Conservation (phyloP, 73 alveolate species). For the Stentor roeselii region DNA sequence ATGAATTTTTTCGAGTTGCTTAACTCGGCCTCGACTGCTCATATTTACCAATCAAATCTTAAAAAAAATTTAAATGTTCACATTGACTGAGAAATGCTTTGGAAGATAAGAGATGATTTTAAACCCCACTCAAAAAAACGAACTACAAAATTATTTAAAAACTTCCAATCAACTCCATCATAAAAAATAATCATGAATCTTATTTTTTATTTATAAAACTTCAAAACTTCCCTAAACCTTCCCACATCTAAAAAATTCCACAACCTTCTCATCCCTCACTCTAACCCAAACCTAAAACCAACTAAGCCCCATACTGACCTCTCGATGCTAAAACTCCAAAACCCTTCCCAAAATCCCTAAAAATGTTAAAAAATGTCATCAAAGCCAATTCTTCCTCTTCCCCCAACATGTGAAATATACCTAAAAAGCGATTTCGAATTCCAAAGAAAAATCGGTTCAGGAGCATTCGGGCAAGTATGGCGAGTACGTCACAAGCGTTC, state of each 20-base stretch:
- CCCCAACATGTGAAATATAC: neutral
- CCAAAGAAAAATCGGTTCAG: neutral
- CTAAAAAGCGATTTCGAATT: neutral
- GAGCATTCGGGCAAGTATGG: conserved; percentile 1
- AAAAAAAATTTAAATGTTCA: neutral
- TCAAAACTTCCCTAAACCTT: neutral
- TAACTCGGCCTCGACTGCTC: conserved; percentile 14
- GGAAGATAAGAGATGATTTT: neutral
- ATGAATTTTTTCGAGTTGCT: neutral
- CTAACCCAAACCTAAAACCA: too few species aligned
- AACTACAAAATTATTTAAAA: too few species aligned
- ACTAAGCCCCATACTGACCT: too few species aligned
- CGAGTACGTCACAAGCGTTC: neutral
- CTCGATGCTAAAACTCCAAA: neutral
- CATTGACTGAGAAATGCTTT: neutral
- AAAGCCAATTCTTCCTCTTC: neutral
- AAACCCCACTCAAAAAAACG: neutral
- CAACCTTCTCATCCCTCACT: too few species aligned
- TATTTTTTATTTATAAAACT: too few species aligned
- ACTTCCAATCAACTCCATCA: too few species aligned
- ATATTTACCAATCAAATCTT: neutral
- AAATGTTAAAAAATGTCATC: neutral
- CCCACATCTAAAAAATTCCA: too few species aligned
- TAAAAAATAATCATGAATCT: neutral
- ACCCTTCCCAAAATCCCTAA: neutral